Conservation (phyloP, 2,329 filamentous ascomycete species). For the Beauveria caledonica region DNA sequence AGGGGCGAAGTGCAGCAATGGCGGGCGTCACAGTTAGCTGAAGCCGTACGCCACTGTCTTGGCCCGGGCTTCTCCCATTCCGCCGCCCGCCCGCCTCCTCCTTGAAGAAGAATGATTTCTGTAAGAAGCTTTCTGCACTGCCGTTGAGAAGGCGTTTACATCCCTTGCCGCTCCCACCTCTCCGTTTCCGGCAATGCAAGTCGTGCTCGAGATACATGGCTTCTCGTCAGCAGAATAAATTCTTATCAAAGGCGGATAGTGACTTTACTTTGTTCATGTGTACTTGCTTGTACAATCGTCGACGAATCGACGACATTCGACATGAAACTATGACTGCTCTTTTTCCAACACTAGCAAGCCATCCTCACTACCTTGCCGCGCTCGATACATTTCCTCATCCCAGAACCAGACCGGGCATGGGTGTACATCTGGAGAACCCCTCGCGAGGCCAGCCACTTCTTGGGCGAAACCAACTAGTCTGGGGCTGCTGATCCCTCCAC, state of each 20-base stretch:
- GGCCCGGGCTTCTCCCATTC: not conserved
- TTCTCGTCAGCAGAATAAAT: not conserved
- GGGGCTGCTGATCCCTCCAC: not conserved
- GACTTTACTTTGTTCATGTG: not conserved
- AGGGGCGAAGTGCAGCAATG: not conserved
- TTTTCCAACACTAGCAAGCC: no score
- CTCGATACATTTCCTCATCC: not conserved
- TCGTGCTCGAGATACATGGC: not conserved
- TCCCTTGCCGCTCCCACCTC: not conserved
- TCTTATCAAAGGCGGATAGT: not conserved
- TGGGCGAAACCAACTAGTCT: not conserved
- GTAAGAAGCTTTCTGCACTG: not conserved
- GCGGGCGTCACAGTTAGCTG: not conserved
- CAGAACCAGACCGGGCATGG: not conserved
- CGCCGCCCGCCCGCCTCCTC: no score
- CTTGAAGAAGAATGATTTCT: not conserved
- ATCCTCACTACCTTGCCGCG: no score
- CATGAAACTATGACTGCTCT: no score
- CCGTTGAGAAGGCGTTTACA: not conserved
- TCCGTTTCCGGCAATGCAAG: not conserved
- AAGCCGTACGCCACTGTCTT: not conserved
- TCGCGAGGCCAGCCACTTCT: not conserved
- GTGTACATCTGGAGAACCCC: no score
- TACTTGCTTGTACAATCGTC: no score
- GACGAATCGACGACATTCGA: no score